Conservation (phyloP, 129 eudicot species). For the Lactuca saligna region DNA sequence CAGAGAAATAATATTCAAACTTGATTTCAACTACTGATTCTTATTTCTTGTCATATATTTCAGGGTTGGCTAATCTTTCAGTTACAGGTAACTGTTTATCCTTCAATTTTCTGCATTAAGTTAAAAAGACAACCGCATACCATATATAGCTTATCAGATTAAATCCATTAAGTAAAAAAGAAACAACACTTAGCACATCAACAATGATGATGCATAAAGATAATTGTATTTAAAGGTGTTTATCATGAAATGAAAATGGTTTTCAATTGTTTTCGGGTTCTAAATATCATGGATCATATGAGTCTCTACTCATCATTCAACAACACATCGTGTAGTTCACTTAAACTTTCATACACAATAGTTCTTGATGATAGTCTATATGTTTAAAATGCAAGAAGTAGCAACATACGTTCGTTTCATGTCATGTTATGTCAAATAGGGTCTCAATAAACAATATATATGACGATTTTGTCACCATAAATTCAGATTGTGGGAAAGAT, state of each 20-base stretch:
- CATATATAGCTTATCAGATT: neutral
- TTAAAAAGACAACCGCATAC: neutral
- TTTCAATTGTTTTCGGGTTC: neutral
- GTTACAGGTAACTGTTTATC: conserved; percentile 55
- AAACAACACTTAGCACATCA: neutral
- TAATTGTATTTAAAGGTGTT: neutral
- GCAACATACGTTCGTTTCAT: no score
- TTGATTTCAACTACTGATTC: conserved; percentile 15
- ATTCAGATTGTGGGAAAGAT: conserved; percentile 76
- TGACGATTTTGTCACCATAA: conserved; percentile 5
- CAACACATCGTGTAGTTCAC: neutral
- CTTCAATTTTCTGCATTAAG: conserved; percentile 2
- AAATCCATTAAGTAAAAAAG: neutral
- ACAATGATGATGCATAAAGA: neutral
- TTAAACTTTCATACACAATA: neutral
- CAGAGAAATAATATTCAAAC: neutral
- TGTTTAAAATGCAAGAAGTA: no score
- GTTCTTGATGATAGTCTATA: conserved; percentile 1
- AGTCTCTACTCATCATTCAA: neutral
- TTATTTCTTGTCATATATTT: conserved; percentile 22
- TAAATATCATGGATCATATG: neutral
- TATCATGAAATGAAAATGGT: neutral
- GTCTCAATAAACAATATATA: conserved; percentile 5
- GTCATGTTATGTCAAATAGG: no score
- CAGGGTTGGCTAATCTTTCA: conserved; percentile 90